Evolutionary conservation across 73 alveolate species (phyloP), one percentile per base, ranked within the genome.

Genomic region (Paramecium tetraurelia): DNA sequence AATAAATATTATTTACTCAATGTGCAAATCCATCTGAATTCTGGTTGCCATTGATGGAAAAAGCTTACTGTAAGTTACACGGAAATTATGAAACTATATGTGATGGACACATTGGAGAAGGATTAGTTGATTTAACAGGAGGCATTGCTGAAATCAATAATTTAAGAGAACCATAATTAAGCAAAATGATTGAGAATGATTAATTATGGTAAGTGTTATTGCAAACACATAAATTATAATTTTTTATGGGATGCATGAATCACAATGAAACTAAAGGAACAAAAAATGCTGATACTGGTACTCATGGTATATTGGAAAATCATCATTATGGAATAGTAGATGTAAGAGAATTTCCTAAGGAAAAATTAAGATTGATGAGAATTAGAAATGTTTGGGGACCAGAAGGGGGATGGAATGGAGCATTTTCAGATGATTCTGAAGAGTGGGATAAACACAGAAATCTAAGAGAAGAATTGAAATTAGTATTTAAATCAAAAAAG

Each of bases 381-480:
- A 97, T 98, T 53, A 98, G 99, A 72, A 98, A 98, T 88, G 99
- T 98, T 85, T 98, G 99, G 99, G 99, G 99, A 41, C 85, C 94
- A 33, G 98, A 97, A 88, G 99, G 99, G 33, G 99, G 98, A 86
- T 98, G 99, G 99, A 98, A 99, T 22, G 99, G 99, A 31, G 95
- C 98, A 71, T 98, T 97, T 94, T 98, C 99, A 20, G 99, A 97
- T 76, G 99, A 98, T 85, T 99, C 98, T 87, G 99, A 98, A 93
- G 99, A 99, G 58, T 98, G 99, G 99, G 99, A 98, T 92, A 99
- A 98, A 92, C 96, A 97, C 94, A 97, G 98, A 89, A 88, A 59
- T 53, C 10, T 98, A 59, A 98, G 98, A 83, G 99, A 98, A 85
- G 97, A 98, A 86, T 96, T 98, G 40, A 96, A 98, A 83, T 97